Evolutionary conservation across 2,329 filamentous ascomycete genomes (phyloP).

Genomic region (Stachybotrys echinatus): DNA sequence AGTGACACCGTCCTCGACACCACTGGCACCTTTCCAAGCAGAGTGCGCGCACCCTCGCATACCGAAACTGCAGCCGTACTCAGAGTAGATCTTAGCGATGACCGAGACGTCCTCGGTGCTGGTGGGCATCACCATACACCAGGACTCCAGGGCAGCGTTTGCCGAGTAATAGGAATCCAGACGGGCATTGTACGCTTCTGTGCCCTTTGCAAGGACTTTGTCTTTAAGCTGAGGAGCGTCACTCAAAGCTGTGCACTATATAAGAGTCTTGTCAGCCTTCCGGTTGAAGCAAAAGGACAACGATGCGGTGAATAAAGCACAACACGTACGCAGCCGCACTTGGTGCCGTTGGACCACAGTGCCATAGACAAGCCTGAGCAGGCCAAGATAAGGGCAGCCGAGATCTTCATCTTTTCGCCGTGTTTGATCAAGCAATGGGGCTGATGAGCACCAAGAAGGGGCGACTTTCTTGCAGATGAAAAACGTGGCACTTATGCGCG

Average conservation of each 20-base stretch:
- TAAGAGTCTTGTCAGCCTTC: no score
- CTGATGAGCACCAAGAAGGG: no score
- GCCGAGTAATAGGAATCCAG: constrained; percentile 17
- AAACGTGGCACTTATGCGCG: no score
- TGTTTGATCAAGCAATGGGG: no score
- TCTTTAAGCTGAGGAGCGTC: neutral
- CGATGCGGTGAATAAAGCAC: no score
- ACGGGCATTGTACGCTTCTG: constrained; percentile 9
- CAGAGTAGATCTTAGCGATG: constrained; percentile 8
- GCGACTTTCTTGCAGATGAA: no score
- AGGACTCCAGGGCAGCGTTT: constrained; percentile 11
- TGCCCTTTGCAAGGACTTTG: constrained; percentile 8
- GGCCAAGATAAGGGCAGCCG: no score
- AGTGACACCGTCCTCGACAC: constrained; percentile 10
- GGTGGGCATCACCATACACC: constrained; percentile 18
- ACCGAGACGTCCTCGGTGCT: constrained; percentile 12
- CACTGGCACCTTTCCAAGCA: constrained; percentile 5
- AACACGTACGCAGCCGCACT: no score
- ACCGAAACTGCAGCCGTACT: constrained; percentile 8
- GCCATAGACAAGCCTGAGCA: no score
- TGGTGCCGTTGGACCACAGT: no score
- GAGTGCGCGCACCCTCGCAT: constrained; percentile 11
- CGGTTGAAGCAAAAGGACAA: no score
- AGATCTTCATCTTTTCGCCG: no score
- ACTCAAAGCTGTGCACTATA: neutral